Evolutionary conservation across 805 yeast species (phyloP).

Genomic region (Yamadazyma scolyti): DNA sequence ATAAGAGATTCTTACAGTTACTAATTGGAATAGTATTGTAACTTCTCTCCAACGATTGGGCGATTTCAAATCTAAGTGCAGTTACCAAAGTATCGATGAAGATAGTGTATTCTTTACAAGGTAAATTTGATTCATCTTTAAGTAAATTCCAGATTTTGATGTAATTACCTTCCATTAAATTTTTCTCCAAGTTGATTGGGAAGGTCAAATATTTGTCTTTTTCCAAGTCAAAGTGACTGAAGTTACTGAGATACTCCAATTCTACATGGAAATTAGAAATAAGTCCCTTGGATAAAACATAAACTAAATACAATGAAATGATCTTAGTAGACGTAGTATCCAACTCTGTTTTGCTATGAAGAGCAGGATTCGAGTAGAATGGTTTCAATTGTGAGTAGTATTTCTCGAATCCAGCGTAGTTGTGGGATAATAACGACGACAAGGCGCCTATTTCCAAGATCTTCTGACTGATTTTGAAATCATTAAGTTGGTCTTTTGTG

Average conservation of each 20-base stretch:
- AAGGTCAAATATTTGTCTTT: constrained; percentile 60
- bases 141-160: constrained; percentile 83
- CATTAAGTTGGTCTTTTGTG: constrained; percentile 47
- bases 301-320: constrained; percentile 69
- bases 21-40: constrained; percentile 73
- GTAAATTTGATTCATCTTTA: constrained; percentile 52
- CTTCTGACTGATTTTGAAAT: constrained; percentile 73
- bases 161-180: constrained; percentile 96
- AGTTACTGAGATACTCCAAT: constrained; percentile 64
- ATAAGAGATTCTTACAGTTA: constrained; percentile 78
- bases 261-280: constrained; percentile 89
- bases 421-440: constrained; percentile 60
- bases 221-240: constrained; percentile 59
- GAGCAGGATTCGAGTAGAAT: constrained; percentile 53
- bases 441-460: constrained; percentile 88
- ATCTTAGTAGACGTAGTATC: constrained; percentile 53
- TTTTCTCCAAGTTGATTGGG: constrained; percentile 85
- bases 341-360: constrained; percentile 36
- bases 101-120: constrained; percentile 70
- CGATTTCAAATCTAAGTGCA: constrained; percentile 84
- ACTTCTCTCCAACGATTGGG: constrained; percentile 76
- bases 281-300: constrained; percentile 76
- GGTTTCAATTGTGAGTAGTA: constrained; percentile 71
- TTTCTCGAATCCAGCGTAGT: constrained; percentile 66
- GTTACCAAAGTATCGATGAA: constrained; percentile 72